Evolutionary conservation across 306 rosid species (phyloP).

Genomic region (Luffa acutangula): DNA sequence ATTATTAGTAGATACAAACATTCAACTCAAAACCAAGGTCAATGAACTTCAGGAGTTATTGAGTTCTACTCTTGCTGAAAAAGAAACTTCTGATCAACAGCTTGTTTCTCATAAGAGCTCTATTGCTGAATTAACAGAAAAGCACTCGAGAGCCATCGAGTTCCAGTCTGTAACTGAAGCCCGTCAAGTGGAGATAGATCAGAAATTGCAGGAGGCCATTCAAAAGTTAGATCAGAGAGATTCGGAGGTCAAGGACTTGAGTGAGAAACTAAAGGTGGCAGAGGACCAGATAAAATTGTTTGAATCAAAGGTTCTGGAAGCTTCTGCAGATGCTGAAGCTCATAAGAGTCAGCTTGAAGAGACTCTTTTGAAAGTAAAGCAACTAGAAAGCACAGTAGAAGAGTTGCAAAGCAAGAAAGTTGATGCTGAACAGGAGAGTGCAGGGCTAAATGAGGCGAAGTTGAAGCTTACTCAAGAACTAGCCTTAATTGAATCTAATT

Average conservation of each 20-base stretch:
- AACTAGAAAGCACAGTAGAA: conserved; percentile 50
- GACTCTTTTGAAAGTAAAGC: conserved; percentile 45
- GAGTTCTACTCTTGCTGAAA: conserved; percentile 48
- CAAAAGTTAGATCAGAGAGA: conserved; percentile 47
- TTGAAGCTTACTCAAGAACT: conserved; percentile 53
- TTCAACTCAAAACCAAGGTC: conserved; percentile 64
- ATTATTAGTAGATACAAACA: conserved; percentile 58
- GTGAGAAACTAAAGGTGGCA: conserved; percentile 37
- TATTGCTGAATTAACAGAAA: conserved; percentile 48
- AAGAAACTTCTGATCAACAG: conserved; percentile 40
- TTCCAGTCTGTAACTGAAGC: conserved; percentile 40
- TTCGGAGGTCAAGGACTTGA: conserved; percentile 64
- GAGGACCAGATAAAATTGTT: conserved; percentile 41
- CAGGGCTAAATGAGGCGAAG: conserved; percentile 41
- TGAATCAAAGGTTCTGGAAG: conserved; percentile 41
- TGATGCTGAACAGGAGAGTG: conserved; percentile 46
- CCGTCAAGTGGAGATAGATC: conserved; percentile 36
- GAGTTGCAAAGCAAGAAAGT: conserved; percentile 49
- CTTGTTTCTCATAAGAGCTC: conserved; percentile 57
- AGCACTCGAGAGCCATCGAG: conserved; percentile 56
- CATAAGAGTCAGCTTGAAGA: conserved; percentile 46
- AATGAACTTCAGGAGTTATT: conserved; percentile 68
- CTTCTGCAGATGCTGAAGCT: conserved; percentile 28
- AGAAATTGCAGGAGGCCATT: conserved; percentile 41
- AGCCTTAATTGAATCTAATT: conserved; percentile 43